phyloP scores from a whole-genome alignment of 73 alveolate genomes.

The Durusdinium trenchii region DNA sequence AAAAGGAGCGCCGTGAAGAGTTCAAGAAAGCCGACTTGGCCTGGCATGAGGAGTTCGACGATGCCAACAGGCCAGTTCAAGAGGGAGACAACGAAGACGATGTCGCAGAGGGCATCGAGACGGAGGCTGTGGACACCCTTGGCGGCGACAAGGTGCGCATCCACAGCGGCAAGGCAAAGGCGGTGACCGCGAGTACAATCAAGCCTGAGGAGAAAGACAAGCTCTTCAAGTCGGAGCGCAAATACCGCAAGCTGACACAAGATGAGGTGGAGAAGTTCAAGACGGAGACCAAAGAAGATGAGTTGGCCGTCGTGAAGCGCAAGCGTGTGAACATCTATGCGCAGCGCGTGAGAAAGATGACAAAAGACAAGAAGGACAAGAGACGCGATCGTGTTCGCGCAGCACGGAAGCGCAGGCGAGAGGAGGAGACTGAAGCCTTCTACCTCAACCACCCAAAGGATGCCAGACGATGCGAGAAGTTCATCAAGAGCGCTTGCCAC shows the following conservation, averaged over 20 bases:
- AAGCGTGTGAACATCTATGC: background rate
- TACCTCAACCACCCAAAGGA: background rate
- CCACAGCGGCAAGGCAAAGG: background rate
- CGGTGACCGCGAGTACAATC: background rate
- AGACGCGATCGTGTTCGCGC: background rate
- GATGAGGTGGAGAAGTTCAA: conserved; percentile 34
- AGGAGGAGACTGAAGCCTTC: background rate
- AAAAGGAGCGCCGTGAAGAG: background rate
- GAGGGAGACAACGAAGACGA: conserved; percentile 20
- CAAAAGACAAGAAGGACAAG: background rate
- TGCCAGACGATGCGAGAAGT: background rate
- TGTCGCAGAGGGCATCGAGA: conserved; percentile 10
- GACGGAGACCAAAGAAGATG: background rate
- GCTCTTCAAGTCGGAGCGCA: background rate
- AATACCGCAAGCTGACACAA: conserved; percentile 17
- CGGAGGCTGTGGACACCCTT: conserved; percentile 23
- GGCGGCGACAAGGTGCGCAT: background rate
- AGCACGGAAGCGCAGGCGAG: background rate
- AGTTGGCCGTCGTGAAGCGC: background rate
- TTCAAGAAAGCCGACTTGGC: background rate
- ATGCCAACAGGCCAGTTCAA: background rate
- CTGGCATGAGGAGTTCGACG: conserved; percentile 26
- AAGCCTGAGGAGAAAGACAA: background rate
- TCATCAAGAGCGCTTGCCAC: background rate
- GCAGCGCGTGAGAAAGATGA: background rate